Conservation (phyloP, 169 alveolate species). For the Eimeria sp. region DNA sequence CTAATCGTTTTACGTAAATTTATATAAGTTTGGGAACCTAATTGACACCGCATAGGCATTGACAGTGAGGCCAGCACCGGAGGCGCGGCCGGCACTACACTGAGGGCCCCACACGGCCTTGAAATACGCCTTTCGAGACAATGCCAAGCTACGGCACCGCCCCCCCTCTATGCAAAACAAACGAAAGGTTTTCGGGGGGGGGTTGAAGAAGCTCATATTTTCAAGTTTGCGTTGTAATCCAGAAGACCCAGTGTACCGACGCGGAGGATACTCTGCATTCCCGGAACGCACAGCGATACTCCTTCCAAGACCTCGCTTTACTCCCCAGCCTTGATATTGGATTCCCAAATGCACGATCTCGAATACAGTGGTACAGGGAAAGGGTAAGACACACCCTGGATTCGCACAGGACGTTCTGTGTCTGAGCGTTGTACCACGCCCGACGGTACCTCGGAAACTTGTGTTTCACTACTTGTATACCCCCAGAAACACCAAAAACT, state of each 20-base stretch:
- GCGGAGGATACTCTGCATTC: neutral
- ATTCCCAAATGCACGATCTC: neutral
- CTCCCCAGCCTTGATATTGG: neutral
- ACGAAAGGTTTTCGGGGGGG: neutral
- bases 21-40: no score
- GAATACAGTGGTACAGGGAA: neutral
- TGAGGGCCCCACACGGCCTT: conserved; percentile 22
- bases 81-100: no score
- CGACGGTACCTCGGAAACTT: neutral
- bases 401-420: neutral
- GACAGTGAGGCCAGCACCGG: no score
- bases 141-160: neutral
- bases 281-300: conserved; percentile 3
- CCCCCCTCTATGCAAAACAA: neutral
- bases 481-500: neutral
- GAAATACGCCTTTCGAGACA: conserved; percentile 3
- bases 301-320: neutral
- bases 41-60: no score
- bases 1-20: no score
- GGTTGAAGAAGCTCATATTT: neutral
- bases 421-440: neutral
- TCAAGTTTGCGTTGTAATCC: neutral
- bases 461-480: neutral
- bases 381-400: neutral
- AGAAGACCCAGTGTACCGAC: neutral